Conservation (phyloP, 2,329 filamentous ascomycete genomes). For the Epichloe scottii region DNA sequence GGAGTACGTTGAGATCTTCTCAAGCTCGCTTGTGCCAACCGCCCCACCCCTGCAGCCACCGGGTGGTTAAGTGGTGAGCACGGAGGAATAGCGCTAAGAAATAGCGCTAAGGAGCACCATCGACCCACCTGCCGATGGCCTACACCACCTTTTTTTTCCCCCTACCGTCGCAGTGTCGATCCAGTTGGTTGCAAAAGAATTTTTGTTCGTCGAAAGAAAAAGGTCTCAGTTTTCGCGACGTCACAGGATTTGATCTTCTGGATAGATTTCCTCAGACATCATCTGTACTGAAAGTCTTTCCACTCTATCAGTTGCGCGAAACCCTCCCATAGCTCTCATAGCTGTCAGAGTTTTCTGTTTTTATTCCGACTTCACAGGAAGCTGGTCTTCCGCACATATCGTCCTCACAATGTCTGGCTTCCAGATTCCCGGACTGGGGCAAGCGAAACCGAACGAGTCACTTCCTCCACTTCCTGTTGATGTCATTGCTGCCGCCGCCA, state of each 20-base stretch:
- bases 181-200: background rate
- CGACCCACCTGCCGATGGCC: background rate
- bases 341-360: too few relatives aligned
- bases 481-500: conserved; percentile 16
- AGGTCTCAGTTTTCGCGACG: background rate
- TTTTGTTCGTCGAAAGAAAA: background rate
- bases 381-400: background rate
- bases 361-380: background rate
- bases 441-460: conserved; percentile 29
- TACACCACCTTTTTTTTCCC: background rate
- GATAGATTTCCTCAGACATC: background rate
- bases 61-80: background rate
- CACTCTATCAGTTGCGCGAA: background rate
- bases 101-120: background rate
- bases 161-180: background rate
- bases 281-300: background rate
- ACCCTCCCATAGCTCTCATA: too few relatives aligned
- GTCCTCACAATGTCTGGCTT: conserved; percentile 26
- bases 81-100: background rate
- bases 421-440: conserved; percentile 30
- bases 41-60: too few relatives aligned
- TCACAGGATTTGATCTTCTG: background rate
- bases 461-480: conserved; percentile 26
- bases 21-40: too few relatives aligned
- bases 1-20: too few relatives aligned